Base-by-base conservation (phyloP, 306 rosid genomes). In the Vicia villosa region DNA sequence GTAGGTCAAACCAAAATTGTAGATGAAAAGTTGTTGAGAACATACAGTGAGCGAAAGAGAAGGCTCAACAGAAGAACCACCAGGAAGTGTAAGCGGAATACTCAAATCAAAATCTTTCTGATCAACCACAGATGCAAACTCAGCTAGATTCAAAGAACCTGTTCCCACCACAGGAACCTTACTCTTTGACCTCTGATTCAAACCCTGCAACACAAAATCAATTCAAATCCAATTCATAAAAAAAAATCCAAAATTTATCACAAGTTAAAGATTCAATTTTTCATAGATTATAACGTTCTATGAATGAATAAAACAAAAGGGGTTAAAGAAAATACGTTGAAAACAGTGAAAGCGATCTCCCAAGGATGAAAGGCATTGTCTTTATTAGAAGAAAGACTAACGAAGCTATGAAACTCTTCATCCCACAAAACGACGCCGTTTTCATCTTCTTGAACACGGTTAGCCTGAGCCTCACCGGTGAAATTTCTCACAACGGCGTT, bases 301-400 rank as follows among this genome's bases (percentile, higher is more conserved):
- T 1, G 2, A 57, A 8, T 0, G 41, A 57, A 45, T 9, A 47
- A 38, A 45, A n/a, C 19, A 61, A 65, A 46, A 21, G 13, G 59
- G 59, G 32, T 52, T 0, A 4, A 34, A 30, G 32, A 61, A 55
- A 85, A 74, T 15, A 91, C 99, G 66, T 91, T 86, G 78, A 87
- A 87, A 72, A 92, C 86, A 28, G 96, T 80, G 79, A 95, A 89
- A 73, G 83, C 89, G 84, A 95, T 89, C 84, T 95, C 99, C 99
- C 99, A 95, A 0, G 99, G 97, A 50, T 79, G 97, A 85, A 95
- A 95, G 71, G 75, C 90, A 86, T 89, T 95, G 80, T 95, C 97
- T 81, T 81, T 91, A 66, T 86, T 83, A 0, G 86, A 82, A 4
- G 92, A 84, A n/a, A 95, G 78, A 30, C 74, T 83, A 64, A 95